phyloP scores from a whole-genome alignment of 176 grass and related monocot genomes.

The Lolium multiflorum region DNA sequence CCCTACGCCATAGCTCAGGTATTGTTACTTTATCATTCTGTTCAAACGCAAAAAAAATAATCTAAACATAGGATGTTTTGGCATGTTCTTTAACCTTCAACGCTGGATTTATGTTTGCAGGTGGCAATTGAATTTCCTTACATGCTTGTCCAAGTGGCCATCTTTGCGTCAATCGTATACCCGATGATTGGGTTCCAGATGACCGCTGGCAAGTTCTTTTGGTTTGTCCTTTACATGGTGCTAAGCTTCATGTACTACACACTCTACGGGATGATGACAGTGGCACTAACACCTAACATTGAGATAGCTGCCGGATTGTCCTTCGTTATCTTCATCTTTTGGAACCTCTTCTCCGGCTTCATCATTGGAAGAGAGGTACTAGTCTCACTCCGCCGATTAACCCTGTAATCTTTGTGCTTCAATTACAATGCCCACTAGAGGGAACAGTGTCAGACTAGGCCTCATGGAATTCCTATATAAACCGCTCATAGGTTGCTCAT shows the following conservation, averaged over 20 bases:
- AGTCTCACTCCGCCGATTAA: not conserved
- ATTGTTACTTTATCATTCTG: not conserved
- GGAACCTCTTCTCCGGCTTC: constrained; percentile 82
- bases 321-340: constrained; percentile 76
- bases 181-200: constrained; percentile 76
- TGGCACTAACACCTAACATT: constrained; percentile 70
- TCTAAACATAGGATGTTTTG: not conserved
- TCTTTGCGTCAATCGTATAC: constrained; percentile 61
- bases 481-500: not conserved
- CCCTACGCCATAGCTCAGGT: constrained; percentile 76
- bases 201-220: constrained; percentile 55
- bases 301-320: constrained; percentile 75
- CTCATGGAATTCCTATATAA: not conserved
- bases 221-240: constrained; percentile 70
- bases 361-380: constrained; percentile 68
- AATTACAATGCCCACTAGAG: not conserved
- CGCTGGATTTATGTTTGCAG: constrained; percentile 37
- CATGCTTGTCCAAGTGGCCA: constrained; percentile 65
- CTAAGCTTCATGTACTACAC: constrained; percentile 78
- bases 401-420: not conserved
- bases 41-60: constrained; percentile 3
- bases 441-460: not conserved
- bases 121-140: constrained; percentile 62
- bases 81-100: not conserved
- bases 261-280: constrained; percentile 81